phyloP scores from a whole-genome alignment of 2,329 filamentous ascomycete genomes.

The Xylaria arbuscula region DNA sequence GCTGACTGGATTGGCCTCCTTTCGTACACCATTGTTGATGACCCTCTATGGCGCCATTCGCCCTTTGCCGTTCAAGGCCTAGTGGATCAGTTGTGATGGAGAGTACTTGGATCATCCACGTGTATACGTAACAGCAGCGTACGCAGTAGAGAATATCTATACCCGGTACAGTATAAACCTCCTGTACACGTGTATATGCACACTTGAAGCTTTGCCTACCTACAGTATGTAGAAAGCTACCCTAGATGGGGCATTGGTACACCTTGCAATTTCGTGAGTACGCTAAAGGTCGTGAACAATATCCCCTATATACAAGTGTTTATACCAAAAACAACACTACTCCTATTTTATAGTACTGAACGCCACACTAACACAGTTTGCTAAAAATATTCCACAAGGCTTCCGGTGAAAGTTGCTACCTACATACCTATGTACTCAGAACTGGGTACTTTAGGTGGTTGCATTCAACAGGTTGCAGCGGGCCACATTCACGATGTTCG shows the following conservation, averaged over 20 bases:
- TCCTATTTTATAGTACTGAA: neutral
- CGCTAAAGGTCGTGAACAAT: neutral
- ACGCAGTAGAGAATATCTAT: neutral
- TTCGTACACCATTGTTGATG: constrained; percentile 21
- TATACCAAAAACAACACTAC: neutral
- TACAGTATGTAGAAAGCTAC: neutral
- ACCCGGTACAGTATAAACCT: neutral
- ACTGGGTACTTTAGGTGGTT: too few species aligned
- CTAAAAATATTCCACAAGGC: constrained; percentile 3
- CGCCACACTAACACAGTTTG: neutral
- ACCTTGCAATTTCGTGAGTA: neutral
- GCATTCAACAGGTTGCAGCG: neutral
- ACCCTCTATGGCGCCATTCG: constrained; percentile 46
- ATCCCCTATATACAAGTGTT: neutral
- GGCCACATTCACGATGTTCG: neutral
- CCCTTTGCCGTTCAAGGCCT: constrained; percentile 40
- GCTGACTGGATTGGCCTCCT: constrained; percentile 32
- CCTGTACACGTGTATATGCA: neutral
- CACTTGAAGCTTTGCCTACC: neutral
- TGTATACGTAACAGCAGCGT: neutral
- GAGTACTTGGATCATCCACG: constrained; percentile 2
- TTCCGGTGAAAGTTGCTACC: too few species aligned
- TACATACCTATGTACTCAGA: neutral
- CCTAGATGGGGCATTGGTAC: neutral
- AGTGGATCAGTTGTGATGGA: constrained; percentile 20